Evolutionary conservation across 2,329 filamentous ascomycete genomes (phyloP).

Genomic region (Colletotrichum tropicicola): DNA sequence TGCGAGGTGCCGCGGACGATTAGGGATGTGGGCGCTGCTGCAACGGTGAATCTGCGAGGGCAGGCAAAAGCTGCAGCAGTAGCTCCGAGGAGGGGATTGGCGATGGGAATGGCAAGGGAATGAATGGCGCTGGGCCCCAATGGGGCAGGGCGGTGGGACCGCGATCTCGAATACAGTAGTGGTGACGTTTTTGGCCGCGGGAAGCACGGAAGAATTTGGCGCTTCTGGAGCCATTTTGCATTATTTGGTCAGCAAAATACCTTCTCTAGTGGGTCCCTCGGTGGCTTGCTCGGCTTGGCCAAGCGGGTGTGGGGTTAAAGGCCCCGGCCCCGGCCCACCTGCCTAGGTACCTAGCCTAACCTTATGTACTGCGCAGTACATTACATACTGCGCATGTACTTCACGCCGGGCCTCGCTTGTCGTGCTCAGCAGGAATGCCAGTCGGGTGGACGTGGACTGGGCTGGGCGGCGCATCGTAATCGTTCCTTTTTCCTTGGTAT

Average conservation of each 20-base stretch:
- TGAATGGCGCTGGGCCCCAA: background rate
- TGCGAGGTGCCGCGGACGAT: too few species aligned
- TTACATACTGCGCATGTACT: too few species aligned
- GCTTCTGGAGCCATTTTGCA: too few species aligned
- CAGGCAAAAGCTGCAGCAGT: too few species aligned
- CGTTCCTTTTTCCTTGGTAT: background rate
- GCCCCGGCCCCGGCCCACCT: too few species aligned
- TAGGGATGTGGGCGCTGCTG: too few species aligned
- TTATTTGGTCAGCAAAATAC: constrained; percentile 1
- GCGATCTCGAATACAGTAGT: constrained; percentile 26
- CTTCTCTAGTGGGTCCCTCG: constrained; percentile 17
- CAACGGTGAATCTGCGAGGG: too few species aligned
- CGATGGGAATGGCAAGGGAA: too few species aligned
- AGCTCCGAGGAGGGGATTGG: too few species aligned
- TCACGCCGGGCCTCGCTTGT: too few species aligned
- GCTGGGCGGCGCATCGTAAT: constrained; percentile 12
- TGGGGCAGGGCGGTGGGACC: background rate
- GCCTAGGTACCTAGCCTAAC: too few species aligned
- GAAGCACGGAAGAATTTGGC: constrained; percentile 15
- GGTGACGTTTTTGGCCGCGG: constrained; percentile 21
- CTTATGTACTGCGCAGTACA: too few species aligned
- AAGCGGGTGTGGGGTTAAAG: background rate
- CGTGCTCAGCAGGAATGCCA: background rate
- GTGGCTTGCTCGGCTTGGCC: constrained; percentile 15
- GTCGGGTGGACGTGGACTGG: background rate